These are phyloP conservation scores for Dacryopinax spathularia DNA, from an alignment of 768 basidiomycete genomes.

Conservation along the genomic window DNA sequence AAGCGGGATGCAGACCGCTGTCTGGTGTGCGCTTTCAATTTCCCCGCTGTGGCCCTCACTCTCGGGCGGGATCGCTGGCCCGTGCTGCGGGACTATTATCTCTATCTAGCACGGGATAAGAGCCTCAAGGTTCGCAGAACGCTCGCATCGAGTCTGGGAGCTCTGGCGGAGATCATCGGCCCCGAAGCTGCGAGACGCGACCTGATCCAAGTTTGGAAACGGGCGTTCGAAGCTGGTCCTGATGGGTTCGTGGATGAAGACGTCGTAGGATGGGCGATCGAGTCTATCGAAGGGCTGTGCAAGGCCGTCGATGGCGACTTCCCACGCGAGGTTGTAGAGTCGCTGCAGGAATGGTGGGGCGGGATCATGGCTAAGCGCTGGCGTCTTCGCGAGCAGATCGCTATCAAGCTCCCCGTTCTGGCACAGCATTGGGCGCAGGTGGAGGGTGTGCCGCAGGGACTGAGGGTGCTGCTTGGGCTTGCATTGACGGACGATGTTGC, in stretches of 20 bases:
- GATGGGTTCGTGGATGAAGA: constrained; percentile 47
- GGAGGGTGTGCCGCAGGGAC: constrained; percentile 30
- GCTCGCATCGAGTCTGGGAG: constrained; percentile 77
- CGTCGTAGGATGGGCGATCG: constrained; percentile 56
- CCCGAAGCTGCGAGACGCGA: constrained; percentile 50
- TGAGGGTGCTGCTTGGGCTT: constrained; percentile 41
- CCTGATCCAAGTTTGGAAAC: constrained; percentile 55
- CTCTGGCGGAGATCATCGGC: constrained; percentile 75
- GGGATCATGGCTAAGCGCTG: constrained; percentile 48
- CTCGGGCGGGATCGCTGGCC: constrained; percentile 64
- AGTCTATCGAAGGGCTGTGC: constrained; percentile 46
- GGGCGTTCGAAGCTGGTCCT: constrained; percentile 27
- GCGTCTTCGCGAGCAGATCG: constrained; percentile 65
- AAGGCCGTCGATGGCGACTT: constrained; percentile 35
- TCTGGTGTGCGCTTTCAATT: constrained; percentile 75
- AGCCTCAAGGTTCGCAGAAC: constrained; percentile 56
- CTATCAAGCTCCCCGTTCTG: constrained; percentile 41
- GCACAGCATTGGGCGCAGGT: constrained; percentile 26
- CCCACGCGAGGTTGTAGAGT: constrained; percentile 30
- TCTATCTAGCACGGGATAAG: constrained; percentile 45
- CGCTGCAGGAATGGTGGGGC: constrained; percentile 42
- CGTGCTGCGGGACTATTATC: constrained; percentile 54
- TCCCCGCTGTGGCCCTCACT: constrained; percentile 77
- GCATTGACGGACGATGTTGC: constrained; percentile 67
- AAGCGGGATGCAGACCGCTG: constrained; percentile 51